Evolutionary conservation across 1,284 basidiomycete genomes (phyloP), one percentile per base, ranked within the genome.

Genomic region (Fomitopsis pinicola): DNA sequence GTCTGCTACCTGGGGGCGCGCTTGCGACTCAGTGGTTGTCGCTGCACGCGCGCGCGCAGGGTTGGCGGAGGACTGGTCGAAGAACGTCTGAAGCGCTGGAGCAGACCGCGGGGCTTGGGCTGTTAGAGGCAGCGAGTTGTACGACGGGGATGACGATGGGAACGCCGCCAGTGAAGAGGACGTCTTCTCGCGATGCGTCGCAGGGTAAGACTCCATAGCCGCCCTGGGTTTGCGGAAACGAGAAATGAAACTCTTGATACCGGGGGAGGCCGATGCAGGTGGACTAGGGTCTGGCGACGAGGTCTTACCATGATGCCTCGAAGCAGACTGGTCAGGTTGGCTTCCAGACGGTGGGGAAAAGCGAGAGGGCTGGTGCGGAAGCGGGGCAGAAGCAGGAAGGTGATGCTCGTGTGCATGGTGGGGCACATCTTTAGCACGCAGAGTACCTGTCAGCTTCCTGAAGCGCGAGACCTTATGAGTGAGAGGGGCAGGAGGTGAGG

Each of bases 191-290:
- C 60, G 64, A 3, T 66, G 69, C 30, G 62, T 44, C 5, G 66
- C 57, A 26, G 64, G 53, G 42, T 69, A 58, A 6, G 74, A 68
- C 22, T 76, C 74, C n/a, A 76, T 68, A 22, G 76, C 4, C 3
- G 38, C 69, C 58, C 86, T 81, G 63, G 80, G 83, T 69, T 86
- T 92, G 56, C 89, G 83, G 71, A 93, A 89, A 42, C 88, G 83
- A 33, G 89, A 84, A 83, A 93, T 91, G 72, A 93, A 88, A 10
- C 89, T 86, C 71, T 86, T 89, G 28, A 92, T 68, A 46, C 89
- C 87, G 40, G 89, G 90, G 14, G 85, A 80, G 28, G 88, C 83
- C 22, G 88, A 86, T 5, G 87, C 83, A 64, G 88, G 87, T 22
- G 88, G 86, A 61, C 81, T 84, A 6, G 82, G 73, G 26, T 70